Evolutionary conservation across 768 basidiomycete species (phyloP).

Genomic region (Hortiboletus campestris): DNA sequence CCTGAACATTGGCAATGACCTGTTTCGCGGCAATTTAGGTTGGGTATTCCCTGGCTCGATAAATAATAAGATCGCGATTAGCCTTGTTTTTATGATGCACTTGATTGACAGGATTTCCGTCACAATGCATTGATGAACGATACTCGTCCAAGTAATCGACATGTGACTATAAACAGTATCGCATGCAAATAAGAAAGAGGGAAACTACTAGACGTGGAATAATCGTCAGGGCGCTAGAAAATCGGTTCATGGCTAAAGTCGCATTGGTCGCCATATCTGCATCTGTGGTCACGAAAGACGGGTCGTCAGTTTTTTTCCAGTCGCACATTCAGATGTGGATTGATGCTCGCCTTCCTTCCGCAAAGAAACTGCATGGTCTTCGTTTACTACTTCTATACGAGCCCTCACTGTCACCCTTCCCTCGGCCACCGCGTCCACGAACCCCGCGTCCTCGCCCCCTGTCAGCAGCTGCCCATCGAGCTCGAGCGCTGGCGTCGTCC

Average conservation of each 20-base stretch:
- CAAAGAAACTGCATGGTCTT: constrained; percentile 89
- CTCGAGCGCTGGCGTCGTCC: constrained; percentile 43
- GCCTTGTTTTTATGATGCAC: constrained; percentile 3
- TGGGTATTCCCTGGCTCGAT: background rate
- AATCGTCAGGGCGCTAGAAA: constrained; percentile 20
- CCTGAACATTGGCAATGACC: constrained; percentile 19
- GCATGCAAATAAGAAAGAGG: constrained; percentile 10
- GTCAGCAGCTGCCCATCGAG: constrained; percentile 43
- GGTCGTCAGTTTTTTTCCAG: constrained; percentile 36
- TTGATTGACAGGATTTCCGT: background rate
- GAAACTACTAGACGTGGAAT: background rate
- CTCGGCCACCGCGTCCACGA: constrained; percentile 58
- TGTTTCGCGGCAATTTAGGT: constrained; percentile 6
- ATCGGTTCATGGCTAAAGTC: constrained; percentile 72
- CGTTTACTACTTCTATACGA: constrained; percentile 79
- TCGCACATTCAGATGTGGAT: constrained; percentile 34
- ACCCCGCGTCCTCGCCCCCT: constrained; percentile 55
- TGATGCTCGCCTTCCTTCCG: constrained; percentile 88
- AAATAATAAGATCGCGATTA: constrained; percentile 21
- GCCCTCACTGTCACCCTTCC: constrained; percentile 47
- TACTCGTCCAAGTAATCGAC: constrained; percentile 13
- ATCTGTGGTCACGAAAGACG: constrained; percentile 60
- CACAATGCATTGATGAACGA: constrained; percentile 3
- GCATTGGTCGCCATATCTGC: constrained; percentile 86
- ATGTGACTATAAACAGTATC: constrained; percentile 14